These are phyloP conservation scores for Citrus hindsii DNA, from an alignment of 345 rosid genomes.

Conservation along the genomic window DNA sequence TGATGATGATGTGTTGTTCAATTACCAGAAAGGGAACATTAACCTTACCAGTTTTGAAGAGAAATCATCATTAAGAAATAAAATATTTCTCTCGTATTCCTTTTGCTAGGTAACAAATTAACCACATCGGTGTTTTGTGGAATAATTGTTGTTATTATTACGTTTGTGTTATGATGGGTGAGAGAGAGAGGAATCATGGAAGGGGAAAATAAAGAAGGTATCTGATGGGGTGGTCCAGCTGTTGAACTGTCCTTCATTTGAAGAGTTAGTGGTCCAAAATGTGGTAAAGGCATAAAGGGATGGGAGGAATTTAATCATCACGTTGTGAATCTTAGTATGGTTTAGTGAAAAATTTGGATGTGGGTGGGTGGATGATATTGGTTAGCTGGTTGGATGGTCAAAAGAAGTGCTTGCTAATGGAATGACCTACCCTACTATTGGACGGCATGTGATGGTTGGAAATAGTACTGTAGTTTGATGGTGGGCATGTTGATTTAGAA, in stretches of 20 bases:
- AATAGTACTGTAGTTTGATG: not conserved
- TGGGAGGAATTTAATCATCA: slow-evolving; percentile 28
- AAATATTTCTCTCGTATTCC: slow-evolving; percentile 3
- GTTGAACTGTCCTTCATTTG: slow-evolving; percentile 21
- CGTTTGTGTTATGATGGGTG: not conserved
- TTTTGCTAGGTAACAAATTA: slow-evolving; percentile 15
- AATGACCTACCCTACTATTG: not conserved
- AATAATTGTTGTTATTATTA: slow-evolving; percentile 14
- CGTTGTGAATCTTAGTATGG: not conserved
- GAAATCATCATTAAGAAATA: not conserved
- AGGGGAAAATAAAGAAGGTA: not conserved
- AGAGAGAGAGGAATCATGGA: slow-evolving; percentile 11
- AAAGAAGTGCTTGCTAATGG: not conserved
- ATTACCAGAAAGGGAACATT: not conserved
- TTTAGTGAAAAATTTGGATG: not conserved
- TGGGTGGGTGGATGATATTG: not conserved
- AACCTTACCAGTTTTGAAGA: not conserved
- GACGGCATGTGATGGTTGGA: not conserved
- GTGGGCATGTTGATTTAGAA: not conserved
- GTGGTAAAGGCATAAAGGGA: slow-evolving; percentile 24
- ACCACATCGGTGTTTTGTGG: slow-evolving; percentile 25
- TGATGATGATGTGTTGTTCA: not conserved
- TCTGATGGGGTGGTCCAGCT: slow-evolving; percentile 38
- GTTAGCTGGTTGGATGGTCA: slow-evolving; percentile 5
- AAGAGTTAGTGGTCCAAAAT: slow-evolving; percentile 44